Base-by-base conservation (phyloP, 805 yeast species). In the Ogataea allantospora region DNA sequence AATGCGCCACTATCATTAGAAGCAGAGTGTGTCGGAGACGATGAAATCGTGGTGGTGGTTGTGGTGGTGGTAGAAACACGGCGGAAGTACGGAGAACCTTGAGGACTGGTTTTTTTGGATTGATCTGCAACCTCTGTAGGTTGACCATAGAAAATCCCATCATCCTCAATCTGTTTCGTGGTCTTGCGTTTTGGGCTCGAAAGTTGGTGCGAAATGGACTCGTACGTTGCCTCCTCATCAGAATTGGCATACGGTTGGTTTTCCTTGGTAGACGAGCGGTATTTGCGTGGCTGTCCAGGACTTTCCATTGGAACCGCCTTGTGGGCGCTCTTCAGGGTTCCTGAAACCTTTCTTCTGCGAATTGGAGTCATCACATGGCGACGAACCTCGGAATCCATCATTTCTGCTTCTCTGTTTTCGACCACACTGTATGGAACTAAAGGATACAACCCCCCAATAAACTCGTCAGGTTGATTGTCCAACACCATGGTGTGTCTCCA, bases 251-350 rank as follows among this genome's bases (percentile, higher is more conserved):
- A 60, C n/a, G 50, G 48, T 26, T 54, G 58, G 37, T 50, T 54
- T 16, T 58, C 58, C 39, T 54, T 53, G 13, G 54, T 51, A 5
- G 67, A 60, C 3, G 70, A 66, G 24, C 65, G 61, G 47, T 65
- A 65, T 54, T 91, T 91, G 55, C 97, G 76, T 27, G 99, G 99
- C 63, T 93, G 99, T 2, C 98, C 99, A 0, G 99, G 99, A 2
- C 96, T 87, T 34, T 87, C 87, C 48, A 76, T 75, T 5, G 98
- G 99, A 13, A 93, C 88, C 0, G 93, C 93, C 25, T 80, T 75
- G 52, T 76, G 83, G 5, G 57, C 61, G 50, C 81, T 78, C 35
- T 80, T 75, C 23, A 83, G 77, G 40, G 78, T 76, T 0, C 86
- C 80, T 4, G 89, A 84, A 47, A 80, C 70, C 41, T 78, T 76